Conservation (phyloP, 306 rosid species). For the Ceratonia siliqua region DNA sequence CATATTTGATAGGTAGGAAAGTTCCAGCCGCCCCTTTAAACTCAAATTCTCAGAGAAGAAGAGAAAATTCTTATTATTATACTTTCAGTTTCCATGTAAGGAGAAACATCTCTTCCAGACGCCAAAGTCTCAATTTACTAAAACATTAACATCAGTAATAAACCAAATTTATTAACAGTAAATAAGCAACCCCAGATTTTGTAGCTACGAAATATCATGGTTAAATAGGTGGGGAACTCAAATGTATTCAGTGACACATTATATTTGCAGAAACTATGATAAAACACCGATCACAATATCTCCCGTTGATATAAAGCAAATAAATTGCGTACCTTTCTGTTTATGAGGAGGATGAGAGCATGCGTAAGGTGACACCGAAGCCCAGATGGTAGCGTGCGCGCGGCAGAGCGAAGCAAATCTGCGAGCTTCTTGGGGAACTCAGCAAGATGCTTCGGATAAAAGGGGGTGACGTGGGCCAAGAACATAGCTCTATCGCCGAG, state of each 20-base stretch:
- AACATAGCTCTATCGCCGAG: conserved; percentile 72
- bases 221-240: background rate
- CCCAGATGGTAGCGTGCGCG: conserved; percentile 56
- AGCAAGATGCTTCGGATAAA: conserved; percentile 57
- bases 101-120: background rate
- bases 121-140: background rate
- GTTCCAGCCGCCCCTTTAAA: background rate
- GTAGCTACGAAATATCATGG: background rate
- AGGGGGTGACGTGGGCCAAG: conserved; percentile 72
- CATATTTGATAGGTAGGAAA: background rate
- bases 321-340: conserved; percentile 50
- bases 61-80: background rate
- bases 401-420: conserved; percentile 58
- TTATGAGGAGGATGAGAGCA: conserved; percentile 69
- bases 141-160: background rate
- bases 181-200: background rate
- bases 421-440: conserved; percentile 64
- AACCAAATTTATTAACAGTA: background rate
- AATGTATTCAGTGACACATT: background rate
- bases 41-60: background rate
- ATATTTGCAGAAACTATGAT: background rate
- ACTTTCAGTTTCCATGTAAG: background rate
- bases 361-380: conserved; percentile 55
- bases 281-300: background rate
- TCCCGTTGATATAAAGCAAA: background rate